Evolutionary conservation across 305 asterid genomes (phyloP), one percentile per base, ranked within the genome.

Genomic region (Withania somnifera): DNA sequence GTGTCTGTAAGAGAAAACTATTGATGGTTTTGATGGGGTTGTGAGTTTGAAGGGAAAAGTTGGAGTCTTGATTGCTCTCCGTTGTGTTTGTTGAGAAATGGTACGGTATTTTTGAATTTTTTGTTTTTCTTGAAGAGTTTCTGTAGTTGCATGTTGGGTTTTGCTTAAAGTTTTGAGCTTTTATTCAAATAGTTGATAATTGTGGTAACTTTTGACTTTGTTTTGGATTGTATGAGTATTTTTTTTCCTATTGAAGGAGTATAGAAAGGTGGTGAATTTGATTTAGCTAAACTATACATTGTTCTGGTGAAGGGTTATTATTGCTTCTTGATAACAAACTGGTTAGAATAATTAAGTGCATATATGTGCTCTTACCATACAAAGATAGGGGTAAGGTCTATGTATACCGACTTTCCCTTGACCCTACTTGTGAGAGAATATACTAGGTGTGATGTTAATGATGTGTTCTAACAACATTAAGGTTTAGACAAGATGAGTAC

Each of bases 41-140:
- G 80, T 42, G 60, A 20, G 56, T 82, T 71, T 82, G 80, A 82
- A 68, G 84, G 69, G 45, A 57, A 69, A 38, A 67, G 36, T 51
- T 75, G 54, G 71, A 34, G 58, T 52, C 75, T 56, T 26, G 63
- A 57, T 82, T 42, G 81, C 6, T 73, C 60, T 82, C 52, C 40
- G 73, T 71, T 82, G 47, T 50, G 17, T 51, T 75, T 51, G n/a
- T 68, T 54, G 22, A 82, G 79, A 71, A 73, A 82, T 82, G 84
- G 84, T 82, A 73, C 36, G 77, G 3, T 20, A 26, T 54, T 53
- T 17, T 69, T 54, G 60, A n/a, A n/a, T 10, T 50, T 14, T 15
- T 30, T 20, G 4, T n/a, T 17, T n/a, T 11, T 8, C 6, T n/a
- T 30, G 57, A 71, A 22, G 78, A 75, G 15, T 75, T 75, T 75